Percentiles rank a stretch among this genome's conserved stretches.
Conservation (phyloP, 2,329 filamentous ascomycete species). For the Trichoderma sp. region DNA sequence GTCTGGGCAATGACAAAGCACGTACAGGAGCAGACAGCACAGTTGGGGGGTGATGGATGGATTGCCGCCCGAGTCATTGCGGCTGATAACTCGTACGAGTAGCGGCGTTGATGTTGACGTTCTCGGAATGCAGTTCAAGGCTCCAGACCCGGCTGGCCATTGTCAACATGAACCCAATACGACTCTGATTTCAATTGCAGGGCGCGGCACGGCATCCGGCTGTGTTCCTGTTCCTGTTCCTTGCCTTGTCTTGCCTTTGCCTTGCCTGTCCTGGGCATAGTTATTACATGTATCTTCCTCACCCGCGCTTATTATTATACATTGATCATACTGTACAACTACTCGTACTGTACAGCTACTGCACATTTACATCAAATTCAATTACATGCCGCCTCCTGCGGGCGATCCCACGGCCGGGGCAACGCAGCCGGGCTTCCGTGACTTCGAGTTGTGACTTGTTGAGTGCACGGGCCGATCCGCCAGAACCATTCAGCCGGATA, state of each 20-base stretch:
- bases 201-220: neutral
- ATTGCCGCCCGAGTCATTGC: neutral
- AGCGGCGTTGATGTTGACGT: neutral
- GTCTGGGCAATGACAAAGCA: neutral
- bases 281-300: neutral
- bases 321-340: neutral
- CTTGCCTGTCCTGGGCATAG: neutral
- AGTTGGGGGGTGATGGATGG: neutral
- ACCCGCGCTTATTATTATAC: neutral
- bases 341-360: too few relatives aligned
- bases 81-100: neutral
- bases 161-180: neutral
- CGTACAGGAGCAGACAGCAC: neutral
- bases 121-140: slow-evolving; percentile 6
- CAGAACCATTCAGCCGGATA: slow-evolving; percentile 12
- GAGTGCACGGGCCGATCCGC: slow-evolving; percentile 14
- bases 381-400: neutral
- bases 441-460: neutral
- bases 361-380: neutral
- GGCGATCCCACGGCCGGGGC: slow-evolving; percentile 6
- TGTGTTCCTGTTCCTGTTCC: neutral
- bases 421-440: neutral
- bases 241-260: neutral
- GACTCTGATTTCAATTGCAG: neutral
- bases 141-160: neutral